A percentile compares a stretch with the other conserved stretches of the same genome.
phyloP scores from a whole-genome alignment of 129 eudicot genomes.

The Flaveria bidentis region DNA sequence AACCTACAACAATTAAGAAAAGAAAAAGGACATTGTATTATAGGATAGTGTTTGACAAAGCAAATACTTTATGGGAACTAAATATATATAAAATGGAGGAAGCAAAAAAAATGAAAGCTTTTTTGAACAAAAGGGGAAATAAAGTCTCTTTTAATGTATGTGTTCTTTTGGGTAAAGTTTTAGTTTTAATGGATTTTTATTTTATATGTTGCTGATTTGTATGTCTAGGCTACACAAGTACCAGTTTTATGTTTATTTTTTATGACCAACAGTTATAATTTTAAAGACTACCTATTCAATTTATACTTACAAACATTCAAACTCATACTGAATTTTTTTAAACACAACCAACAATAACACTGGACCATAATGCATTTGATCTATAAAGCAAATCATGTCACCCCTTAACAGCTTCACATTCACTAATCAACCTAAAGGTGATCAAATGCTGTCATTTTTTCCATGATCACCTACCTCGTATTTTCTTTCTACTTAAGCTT shows the following conservation, averaged over 20 bases:
- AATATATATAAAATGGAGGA: not conserved
- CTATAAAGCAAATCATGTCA: no score
- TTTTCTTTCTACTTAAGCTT: not conserved
- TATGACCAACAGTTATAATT: no score
- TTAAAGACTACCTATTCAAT: no score
- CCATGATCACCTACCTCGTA: not conserved
- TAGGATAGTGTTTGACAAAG: constrained; percentile 25
- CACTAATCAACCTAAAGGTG: no score
- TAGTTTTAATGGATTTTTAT: not conserved
- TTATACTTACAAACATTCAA: no score
- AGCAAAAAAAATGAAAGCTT: not conserved
- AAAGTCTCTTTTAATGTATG: not conserved
- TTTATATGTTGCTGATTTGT: not conserved
- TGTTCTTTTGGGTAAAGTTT: not conserved
- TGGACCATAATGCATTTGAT: no score
- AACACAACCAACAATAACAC: no score
- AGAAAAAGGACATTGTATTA: constrained; percentile 2
- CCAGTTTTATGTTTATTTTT: no score
- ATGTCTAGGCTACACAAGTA: not conserved
- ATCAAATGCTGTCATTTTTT: not conserved
- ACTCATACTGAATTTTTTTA: no score
- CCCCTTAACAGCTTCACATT: no score
- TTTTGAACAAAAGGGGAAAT: constrained; percentile 15
- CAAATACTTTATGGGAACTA: constrained; percentile 16
- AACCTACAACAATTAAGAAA: constrained; percentile 14